Base-by-base conservation (phyloP, 2,329 filamentous ascomycete genomes). In the Claviceps fusiformis region DNA sequence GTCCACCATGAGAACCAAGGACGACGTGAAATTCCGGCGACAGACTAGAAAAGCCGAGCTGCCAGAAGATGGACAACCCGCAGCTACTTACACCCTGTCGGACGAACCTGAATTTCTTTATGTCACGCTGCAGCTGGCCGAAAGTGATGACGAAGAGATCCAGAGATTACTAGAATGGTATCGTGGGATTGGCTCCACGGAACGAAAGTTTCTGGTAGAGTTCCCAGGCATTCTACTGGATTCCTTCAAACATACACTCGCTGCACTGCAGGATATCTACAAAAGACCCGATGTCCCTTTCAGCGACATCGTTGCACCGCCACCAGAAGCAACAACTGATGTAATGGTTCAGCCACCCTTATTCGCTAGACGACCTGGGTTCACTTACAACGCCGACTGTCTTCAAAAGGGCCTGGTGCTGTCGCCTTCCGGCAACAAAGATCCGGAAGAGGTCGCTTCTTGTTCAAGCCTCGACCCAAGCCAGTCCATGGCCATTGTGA, bases 221-320 rank as follows among this genome's bases (percentile, higher is more conserved):
- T 85, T 86, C 55, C 82, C 81, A 0, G 78, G 77, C 0, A 68
- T 85, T 4, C 64, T 86, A 2, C 67, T 83, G 2, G 73, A 76
- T 0, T 73, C 81, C 0, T 85, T 86, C 59, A 67, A 74, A 31
- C 77, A 79, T 31, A 82, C 77, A 0, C 69, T 86, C 0, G 65
- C 71, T 47, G 77, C 76, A 0, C 67, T 86, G 3, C 79, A 86
- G 61, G 62, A 65, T 1, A 79, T 83, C 69, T 73, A 71, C 10
- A 60, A 61, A 13, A 67, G 58, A 17, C 65, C 66, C 0, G 61
- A 72, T 35, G 57, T 82, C 2, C 79, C 80, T 1, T 80, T 82
- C 53, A 62, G 70, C 10, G 64, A 78, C 3, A 64, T 79, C 24
- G 62, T 80, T 31, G 71, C 71, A 2, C 70, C 71, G 3, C 24